Evolutionary conservation across 768 basidiomycete species (phyloP).

Genomic region (Leccinellum rugosiceps): DNA sequence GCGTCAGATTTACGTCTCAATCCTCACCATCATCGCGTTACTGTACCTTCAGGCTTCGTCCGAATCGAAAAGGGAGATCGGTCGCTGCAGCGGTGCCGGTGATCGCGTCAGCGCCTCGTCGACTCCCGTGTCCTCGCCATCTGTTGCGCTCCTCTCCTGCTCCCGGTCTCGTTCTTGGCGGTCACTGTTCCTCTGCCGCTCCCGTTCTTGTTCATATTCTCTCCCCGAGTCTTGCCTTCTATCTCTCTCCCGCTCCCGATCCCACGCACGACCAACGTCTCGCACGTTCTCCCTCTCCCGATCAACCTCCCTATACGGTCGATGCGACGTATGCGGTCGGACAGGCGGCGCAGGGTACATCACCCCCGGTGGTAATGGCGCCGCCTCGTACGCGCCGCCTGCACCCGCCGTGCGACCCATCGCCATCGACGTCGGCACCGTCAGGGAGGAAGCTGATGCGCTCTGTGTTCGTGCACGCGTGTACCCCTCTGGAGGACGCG

Average conservation of each 20-base stretch:
- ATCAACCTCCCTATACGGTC: neutral
- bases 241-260: neutral
- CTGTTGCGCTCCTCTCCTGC: neutral
- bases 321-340: constrained; percentile 26
- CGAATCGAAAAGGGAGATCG: constrained; percentile 32
- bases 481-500: neutral
- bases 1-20: neutral
- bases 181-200: neutral
- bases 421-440: neutral
- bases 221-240: neutral
- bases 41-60: constrained; percentile 10
- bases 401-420: neutral
- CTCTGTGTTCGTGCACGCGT: constrained; percentile 13
- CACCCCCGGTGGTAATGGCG: constrained; percentile 27
- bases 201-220: neutral
- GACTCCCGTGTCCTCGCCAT: constrained; percentile 1
- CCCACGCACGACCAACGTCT: neutral
- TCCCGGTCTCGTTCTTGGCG: neutral
- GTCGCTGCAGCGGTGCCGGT: constrained; percentile 28
- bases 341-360: constrained; percentile 26
- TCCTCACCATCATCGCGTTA: neutral
- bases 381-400: constrained; percentile 17
- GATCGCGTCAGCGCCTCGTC: constrained; percentile 18
- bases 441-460: constrained; percentile 3
- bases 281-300: neutral